Conservation (phyloP, 352 stramenopile species). For the Thraustotheca clavata region DNA sequence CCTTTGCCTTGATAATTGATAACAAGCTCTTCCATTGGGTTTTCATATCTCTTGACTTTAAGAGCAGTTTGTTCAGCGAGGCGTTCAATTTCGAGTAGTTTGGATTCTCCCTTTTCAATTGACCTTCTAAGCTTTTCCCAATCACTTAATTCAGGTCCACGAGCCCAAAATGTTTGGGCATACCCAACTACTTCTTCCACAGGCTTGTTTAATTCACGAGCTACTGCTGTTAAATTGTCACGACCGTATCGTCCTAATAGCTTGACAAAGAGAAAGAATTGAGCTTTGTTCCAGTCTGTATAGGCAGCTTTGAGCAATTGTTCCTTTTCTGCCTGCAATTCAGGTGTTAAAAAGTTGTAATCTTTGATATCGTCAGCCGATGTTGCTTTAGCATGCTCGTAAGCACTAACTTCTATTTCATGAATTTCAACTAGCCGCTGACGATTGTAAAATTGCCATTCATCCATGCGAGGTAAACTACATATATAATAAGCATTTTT, state of each 20-base stretch:
- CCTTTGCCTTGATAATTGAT: conserved; percentile 87
- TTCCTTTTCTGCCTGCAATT: conserved; percentile 89
- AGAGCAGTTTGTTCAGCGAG: conserved; percentile 62
- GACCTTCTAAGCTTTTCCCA: conserved; percentile 82
- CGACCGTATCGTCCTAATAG: conserved; percentile 70
- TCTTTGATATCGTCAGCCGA: background rate
- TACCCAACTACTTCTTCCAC: conserved; percentile 68
- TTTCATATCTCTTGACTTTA: conserved; percentile 71
- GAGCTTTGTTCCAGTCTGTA: conserved; percentile 81
- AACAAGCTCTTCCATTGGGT: conserved; percentile 80
- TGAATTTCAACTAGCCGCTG: conserved; percentile 69
- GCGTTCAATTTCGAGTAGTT: conserved; percentile 78
- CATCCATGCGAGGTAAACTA: conserved; percentile 66
- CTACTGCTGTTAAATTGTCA: conserved; percentile 61
- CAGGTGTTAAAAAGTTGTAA: conserved; percentile 55
- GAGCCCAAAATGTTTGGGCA: conserved; percentile 50
- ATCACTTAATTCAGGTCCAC: conserved; percentile 63
- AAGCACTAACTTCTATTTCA: conserved; percentile 74
- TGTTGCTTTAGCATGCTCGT: conserved; percentile 66
- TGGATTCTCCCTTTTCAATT: conserved; percentile 83
- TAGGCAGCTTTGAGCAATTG: conserved; percentile 80
- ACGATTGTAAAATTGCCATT: conserved; percentile 86
- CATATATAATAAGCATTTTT: background rate
- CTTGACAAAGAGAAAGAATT: conserved; percentile 84
- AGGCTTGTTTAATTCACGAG: conserved; percentile 76